phyloP scores from a whole-genome alignment of 2,329 filamentous ascomycete species.

The Colletotrichum cereale region DNA sequence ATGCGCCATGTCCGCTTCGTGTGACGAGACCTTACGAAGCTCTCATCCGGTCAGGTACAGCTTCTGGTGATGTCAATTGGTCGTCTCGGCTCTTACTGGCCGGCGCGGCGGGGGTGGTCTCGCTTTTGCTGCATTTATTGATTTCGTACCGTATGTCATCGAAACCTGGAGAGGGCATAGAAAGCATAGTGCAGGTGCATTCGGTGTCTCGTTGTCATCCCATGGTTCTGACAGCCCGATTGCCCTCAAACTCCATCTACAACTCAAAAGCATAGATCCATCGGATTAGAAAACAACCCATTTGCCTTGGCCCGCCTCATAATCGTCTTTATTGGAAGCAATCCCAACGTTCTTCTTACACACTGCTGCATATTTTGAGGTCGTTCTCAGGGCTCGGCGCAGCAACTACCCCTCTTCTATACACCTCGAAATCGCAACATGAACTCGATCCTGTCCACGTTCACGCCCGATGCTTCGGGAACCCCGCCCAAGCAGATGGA shows the following conservation, averaged over 20 bases:
- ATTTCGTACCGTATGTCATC: constrained; percentile 14
- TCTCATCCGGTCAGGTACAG: not conserved
- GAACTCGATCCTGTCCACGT: constrained; percentile 57
- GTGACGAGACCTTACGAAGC: not conserved
- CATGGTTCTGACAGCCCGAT: constrained; percentile 9
- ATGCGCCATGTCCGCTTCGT: constrained; percentile 1
- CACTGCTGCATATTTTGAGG: constrained; percentile 10
- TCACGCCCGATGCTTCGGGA: constrained; percentile 55
- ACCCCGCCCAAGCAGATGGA: constrained; percentile 55
- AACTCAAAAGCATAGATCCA: not conserved
- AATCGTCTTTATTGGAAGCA: not conserved
- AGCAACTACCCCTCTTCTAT: not conserved
- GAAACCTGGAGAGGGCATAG: not conserved
- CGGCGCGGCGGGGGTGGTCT: not conserved
- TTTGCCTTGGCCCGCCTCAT: not conserved
- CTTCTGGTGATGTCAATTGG: constrained; percentile 17
- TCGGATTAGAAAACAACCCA: constrained; percentile 29
- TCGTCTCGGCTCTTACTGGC: constrained; percentile 13
- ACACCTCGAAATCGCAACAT: constrained; percentile 46
- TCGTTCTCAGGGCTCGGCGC: not conserved
- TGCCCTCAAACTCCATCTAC: constrained; percentile 4
- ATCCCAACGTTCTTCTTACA: not conserved
- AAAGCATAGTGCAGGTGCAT: constrained; percentile 5
- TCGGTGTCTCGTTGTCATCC: constrained; percentile 8
- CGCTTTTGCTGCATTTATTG: not conserved